Evolutionary conservation across 805 yeast species (phyloP), one percentile per base, ranked within the genome.

Genomic region (Diddensiella caesifluorescens): DNA sequence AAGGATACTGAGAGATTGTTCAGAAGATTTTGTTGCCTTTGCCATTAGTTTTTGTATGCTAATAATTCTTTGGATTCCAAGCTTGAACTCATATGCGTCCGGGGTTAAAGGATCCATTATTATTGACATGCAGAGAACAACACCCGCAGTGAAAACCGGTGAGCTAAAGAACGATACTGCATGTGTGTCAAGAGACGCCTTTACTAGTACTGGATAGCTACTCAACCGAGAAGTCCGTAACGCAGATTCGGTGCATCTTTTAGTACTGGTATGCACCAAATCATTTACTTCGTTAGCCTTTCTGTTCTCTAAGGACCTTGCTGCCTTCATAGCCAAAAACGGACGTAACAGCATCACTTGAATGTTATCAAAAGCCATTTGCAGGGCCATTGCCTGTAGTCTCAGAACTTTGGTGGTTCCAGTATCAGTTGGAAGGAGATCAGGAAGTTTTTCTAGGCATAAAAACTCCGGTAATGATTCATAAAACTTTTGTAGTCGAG

Each of bases 71-170:
- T 37, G 41, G 19, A 38, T 29, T 10, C 42, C 45, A 23, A 16
- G 13, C 22, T 37, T 37, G 20, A 37, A 26, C 21, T 37, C 44
- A 21, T 41, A 27, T 4, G 26, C 26, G 5, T 41, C 44, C 7
- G 31, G n/a, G 12, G 35, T 38, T n/a, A 41, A 22, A 5, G 44
- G 44, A 35, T 41, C 44, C 44, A 41, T 41, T n/a, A 41, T 41
- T 19, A 41, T 41, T 5, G 44, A 41, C 41, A 41, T 35, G 27
- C 44, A 42, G 15, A 42, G 38, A 6, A 42, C 38, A 18, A 42
- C 45, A 9, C 45, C 45, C 7, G 45, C 41, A 7, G 45, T 42
- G 34, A 42, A 42, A 3, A 42, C 22, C 21, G 37, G 45, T n/a
- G 21, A 36, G 16, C 45, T 38, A 19, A 42, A 37, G 22, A 42